These are phyloP conservation scores for Talaromyces verruculosus DNA, from an alignment of 2,329 filamentous ascomycete genomes.

Conservation along the genomic window DNA sequence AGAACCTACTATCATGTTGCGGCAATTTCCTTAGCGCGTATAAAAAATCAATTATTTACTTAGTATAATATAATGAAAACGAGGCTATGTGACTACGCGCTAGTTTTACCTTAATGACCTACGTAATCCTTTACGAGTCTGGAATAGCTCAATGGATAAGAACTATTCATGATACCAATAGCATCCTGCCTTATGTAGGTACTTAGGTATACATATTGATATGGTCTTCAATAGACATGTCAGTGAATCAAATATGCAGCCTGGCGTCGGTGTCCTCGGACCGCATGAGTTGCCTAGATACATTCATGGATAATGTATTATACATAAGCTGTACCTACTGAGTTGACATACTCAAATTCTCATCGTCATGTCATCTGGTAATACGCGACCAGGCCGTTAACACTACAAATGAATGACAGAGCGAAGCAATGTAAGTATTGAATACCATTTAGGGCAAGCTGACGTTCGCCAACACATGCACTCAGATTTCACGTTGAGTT, in stretches of 20 bases:
- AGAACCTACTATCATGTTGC: conserved; percentile 9
- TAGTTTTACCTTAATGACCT: neutral
- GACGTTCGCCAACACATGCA: neutral
- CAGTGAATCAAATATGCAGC: neutral
- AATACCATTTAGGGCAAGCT: neutral
- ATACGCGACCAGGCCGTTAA: neutral
- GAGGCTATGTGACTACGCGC: neutral
- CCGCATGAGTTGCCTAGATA: neutral
- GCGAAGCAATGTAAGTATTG: neutral
- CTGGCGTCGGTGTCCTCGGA: neutral
- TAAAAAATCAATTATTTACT: neutral
- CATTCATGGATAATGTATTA: neutral
- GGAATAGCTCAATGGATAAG: neutral
- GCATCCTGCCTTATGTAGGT: neutral
- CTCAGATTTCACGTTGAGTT: neutral
- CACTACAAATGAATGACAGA: neutral
- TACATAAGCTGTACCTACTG: neutral
- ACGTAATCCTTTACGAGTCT: neutral
- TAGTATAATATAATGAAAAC: neutral
- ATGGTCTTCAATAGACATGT: neutral
- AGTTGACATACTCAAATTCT: neutral
- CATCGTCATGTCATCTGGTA: neutral
- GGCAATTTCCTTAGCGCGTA: neutral
- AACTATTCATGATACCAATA: neutral
- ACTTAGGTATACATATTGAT: neutral